Evolutionary conservation across 129 eudicot species (phyloP), one percentile per base, ranked within the genome.

Genomic region (Heracleum sosnowskyi): DNA sequence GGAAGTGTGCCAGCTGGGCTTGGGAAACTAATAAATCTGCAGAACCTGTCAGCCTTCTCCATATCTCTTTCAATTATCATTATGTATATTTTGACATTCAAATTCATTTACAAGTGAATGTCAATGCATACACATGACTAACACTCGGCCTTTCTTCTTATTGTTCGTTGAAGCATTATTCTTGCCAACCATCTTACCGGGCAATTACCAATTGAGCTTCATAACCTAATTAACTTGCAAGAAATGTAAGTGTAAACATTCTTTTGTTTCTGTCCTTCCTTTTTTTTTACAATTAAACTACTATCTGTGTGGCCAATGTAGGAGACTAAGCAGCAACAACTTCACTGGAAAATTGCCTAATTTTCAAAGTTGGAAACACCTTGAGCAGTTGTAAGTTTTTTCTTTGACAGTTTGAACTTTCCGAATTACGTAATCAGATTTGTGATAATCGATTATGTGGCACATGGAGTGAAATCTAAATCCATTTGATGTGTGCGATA

Each of bases 1-100:
- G 94, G 92, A 76, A 76, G 45, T 36, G 82, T 91, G 80, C 97
- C 97, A 36, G 80, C 84, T 12, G 89, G 79, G 70, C 86, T 91
- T 17, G 97, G 94, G 77, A 84, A 86, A 16, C 85, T 91, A 63
- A 70, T 37, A 77, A 84, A 84, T 51, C 80, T 91, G 62, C 24
- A 5, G 24, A 70, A 51, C 63, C 85, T 91, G 97, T 91, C 10
- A 76, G 87, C 40, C 75, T 62, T 78, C 55, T 73, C 60, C 40
- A 68, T 33, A 22, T 41, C 36, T 31, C 24, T 53, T 79, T 55
- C 62, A 29, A 18, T 42, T 41, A 55, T 73, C 26, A 17, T 24
- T 72, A 11, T 28, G 31, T 24, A n/a, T 20, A 51, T 20, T 39
- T 79, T 17, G 1, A 46, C 31, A 7, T 18, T 70, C 9, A 5